A percentile compares a stretch with the other conserved stretches of the same genome.
These are phyloP conservation scores for Penicillium longicatenatum DNA, from an alignment of 495 filamentous ascomycete species.

Conservation along the genomic window DNA sequence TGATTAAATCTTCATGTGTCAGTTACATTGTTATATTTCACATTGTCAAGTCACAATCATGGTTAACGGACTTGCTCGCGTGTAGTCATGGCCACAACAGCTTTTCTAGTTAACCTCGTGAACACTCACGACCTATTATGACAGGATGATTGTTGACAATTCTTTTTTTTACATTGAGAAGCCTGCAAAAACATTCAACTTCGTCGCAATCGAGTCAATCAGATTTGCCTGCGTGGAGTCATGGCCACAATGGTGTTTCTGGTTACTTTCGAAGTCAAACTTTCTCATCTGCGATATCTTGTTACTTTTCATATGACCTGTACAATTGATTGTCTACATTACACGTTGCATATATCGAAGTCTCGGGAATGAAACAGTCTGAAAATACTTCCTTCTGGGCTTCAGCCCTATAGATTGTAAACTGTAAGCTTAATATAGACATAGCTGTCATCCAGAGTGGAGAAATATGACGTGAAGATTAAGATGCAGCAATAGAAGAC, in stretches of 20 bases:
- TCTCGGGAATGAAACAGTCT: background rate
- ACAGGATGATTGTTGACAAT: background rate
- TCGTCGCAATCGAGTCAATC: background rate
- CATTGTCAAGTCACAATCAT: slow-evolving; percentile 1
- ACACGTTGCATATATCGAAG: too few species aligned
- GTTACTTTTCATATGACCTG: background rate
- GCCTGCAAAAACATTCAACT: background rate
- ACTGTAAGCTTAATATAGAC: background rate
- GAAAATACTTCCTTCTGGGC: background rate
- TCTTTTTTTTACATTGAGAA: background rate
- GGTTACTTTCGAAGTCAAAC: background rate
- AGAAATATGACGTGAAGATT: background rate
- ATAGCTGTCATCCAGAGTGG: background rate
- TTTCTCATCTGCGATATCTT: background rate
- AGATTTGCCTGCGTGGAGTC: background rate
- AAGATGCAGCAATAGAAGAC: slow-evolving; percentile 2
- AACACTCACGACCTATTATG: background rate
- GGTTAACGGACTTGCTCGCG: too few species aligned
- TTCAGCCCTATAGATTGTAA: background rate
- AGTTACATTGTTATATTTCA: background rate
- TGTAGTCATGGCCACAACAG: background rate
- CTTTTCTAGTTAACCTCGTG: background rate
- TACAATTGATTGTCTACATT: too few species aligned
- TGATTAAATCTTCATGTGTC: background rate
- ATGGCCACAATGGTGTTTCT: background rate